These are phyloP conservation scores for Beauveria sp. DNA, from an alignment of 2,329 filamentous ascomycete species.

Conservation along the genomic window DNA sequence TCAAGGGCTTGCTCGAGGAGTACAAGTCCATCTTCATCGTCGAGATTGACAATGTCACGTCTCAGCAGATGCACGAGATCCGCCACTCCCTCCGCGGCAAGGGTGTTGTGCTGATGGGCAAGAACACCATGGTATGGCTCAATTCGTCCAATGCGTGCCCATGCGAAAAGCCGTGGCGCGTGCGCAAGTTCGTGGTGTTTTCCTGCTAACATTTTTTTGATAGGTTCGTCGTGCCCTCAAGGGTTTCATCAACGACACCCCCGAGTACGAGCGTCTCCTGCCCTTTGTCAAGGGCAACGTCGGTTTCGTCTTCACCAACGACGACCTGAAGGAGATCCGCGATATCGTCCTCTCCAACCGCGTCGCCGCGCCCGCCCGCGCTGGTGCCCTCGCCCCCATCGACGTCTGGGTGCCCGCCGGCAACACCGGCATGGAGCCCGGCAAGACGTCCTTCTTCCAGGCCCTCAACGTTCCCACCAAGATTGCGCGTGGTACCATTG, in stretches of 20 bases:
- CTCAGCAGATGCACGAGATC: conserved; percentile 99
- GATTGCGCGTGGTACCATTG: conserved; percentile 99
- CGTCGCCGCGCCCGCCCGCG: conserved; percentile 95
- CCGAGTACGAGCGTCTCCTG: conserved; percentile 97
- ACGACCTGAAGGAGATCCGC: conserved; percentile 83
- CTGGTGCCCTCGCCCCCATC: conserved; percentile 85
- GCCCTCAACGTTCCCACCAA: conserved; percentile 99
- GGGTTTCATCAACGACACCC: conserved; percentile 82
- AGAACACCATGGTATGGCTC: conserved; percentile 93
- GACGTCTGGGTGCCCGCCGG: conserved; percentile 95
- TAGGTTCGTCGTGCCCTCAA: conserved; percentile 94
- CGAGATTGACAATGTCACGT: conserved; percentile 97
- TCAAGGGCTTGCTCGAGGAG: conserved; percentile 92
- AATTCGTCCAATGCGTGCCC: conserved; percentile 16
- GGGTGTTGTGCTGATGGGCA: conserved; percentile 97
- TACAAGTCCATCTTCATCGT: conserved; percentile 99
- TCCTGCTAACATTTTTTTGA: not conserved
- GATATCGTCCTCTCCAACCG: conserved; percentile 95
- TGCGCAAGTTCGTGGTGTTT: no score
- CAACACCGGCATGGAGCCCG: conserved; percentile 99
- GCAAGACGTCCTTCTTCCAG: conserved; percentile 99
- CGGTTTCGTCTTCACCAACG: conserved; percentile 99
- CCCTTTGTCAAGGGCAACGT: conserved; percentile 96
- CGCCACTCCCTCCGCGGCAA: conserved; percentile 81
- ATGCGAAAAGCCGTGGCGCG: not conserved